Evolutionary conservation across 345 rosid species (phyloP).

Genomic region (Pistacia atlantica): DNA sequence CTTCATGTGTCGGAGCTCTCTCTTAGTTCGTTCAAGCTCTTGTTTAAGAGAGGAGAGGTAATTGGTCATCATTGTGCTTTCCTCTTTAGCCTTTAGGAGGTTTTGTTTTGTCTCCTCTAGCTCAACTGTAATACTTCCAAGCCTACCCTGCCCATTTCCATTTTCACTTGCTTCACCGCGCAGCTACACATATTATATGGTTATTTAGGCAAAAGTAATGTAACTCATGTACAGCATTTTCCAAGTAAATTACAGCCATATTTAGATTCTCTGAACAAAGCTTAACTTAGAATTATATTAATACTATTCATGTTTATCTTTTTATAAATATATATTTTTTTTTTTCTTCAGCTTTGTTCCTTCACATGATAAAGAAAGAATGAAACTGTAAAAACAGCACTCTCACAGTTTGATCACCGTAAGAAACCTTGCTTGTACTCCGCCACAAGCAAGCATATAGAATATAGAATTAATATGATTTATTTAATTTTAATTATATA

Average conservation of each 20-base stretch:
- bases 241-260: neutral
- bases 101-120: constrained; percentile 75
- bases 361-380: constrained; percentile 9
- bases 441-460: constrained; percentile 20
- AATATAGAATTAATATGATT: neutral
- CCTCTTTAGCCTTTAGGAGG: constrained; percentile 71
- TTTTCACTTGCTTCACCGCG: constrained; percentile 34
- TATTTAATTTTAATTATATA: too few species aligned
- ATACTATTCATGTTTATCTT: neutral
- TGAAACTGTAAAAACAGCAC: too few species aligned
- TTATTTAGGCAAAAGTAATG: neutral
- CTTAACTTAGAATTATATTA: neutral
- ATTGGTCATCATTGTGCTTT: constrained; percentile 57
- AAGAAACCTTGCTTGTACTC: constrained; percentile 10
- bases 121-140: constrained; percentile 49
- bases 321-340: neutral
- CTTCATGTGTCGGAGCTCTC: constrained; percentile 59
- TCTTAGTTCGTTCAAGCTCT: constrained; percentile 79
- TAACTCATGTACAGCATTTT: neutral
- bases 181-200: constrained; percentile 30
- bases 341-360: neutral
- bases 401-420: neutral
- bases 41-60: constrained; percentile 57
- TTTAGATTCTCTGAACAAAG: neutral
- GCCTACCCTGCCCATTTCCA: constrained; percentile 28